phyloP scores from a whole-genome alignment of 1,284 basidiomycete genomes.

The Pterulicium gracile region DNA sequence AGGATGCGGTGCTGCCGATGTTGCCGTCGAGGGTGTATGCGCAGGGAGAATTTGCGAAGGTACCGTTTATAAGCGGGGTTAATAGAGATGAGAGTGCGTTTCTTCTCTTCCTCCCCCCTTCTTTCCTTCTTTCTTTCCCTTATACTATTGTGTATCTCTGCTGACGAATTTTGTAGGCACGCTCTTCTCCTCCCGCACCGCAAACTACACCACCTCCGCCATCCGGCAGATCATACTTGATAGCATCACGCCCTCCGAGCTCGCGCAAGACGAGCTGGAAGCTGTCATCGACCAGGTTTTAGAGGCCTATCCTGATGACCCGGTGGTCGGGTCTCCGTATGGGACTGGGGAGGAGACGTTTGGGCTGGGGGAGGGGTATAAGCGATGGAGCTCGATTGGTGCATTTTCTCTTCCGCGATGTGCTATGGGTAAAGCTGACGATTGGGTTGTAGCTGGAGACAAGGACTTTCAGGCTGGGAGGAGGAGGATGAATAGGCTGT shows the following conservation, averaged over 20 bases:
- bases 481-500: neutral
- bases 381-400: slow-evolving; percentile 1
- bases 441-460: neutral
- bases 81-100: slow-evolving; percentile 1
- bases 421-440: neutral
- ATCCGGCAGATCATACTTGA: slow-evolving; percentile 2
- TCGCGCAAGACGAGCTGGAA: slow-evolving; percentile 3
- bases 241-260: slow-evolving; percentile 3
- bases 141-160: too few species aligned
- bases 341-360: slow-evolving; percentile 15
- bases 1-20: neutral
- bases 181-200: slow-evolving; percentile 6
- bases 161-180: slow-evolving; percentile 1
- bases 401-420: neutral
- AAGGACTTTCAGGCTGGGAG: neutral
- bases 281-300: slow-evolving; percentile 5
- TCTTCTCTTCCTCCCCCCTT: too few species aligned
- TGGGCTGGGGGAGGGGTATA: slow-evolving; percentile 6
- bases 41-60: neutral
- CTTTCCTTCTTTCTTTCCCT: too few species aligned
- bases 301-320: slow-evolving; percentile 13
- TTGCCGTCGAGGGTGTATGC: neutral
- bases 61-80: neutral
- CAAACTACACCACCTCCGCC: slow-evolving; percentile 7
- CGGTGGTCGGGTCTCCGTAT: slow-evolving; percentile 14